phyloP scores from a whole-genome alignment of 2,329 filamentous ascomycete species.

The Cladosporium oxysporum region DNA sequence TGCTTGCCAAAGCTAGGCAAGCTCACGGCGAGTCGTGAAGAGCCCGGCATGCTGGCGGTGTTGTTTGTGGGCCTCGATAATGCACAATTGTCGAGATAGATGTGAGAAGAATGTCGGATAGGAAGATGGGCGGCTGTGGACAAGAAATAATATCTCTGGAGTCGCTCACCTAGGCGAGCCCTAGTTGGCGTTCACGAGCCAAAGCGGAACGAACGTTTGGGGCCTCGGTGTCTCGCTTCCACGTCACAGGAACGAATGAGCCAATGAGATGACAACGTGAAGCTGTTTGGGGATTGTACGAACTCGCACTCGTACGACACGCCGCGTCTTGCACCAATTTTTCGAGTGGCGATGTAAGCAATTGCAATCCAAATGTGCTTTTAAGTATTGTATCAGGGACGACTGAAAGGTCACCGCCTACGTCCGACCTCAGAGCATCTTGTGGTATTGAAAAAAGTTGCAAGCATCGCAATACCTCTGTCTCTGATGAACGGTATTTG shows the following conservation, averaged over 20 bases:
- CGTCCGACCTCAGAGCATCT: not conserved
- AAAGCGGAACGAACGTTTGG: conserved; percentile 3
- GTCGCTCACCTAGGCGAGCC: not conserved
- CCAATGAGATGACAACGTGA: conserved; percentile 3
- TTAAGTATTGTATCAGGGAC: not conserved
- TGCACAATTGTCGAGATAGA: not conserved
- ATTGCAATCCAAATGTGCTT: not conserved
- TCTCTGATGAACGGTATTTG: not conserved
- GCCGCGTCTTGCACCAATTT: not conserved
- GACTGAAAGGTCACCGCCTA: not conserved
- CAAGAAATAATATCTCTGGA: not conserved
- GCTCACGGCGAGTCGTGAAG: conserved; percentile 16
- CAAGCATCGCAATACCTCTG: not conserved
- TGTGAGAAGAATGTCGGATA: not conserved
- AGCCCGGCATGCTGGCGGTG: conserved; percentile 13
- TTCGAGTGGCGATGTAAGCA: not conserved
- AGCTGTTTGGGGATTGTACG: not conserved
- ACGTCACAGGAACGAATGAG: conserved; percentile 3
- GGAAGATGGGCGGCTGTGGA: not conserved
- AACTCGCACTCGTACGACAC: not conserved
- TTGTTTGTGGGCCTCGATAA: not conserved
- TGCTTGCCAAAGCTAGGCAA: conserved; percentile 30
- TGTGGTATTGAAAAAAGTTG: not conserved
- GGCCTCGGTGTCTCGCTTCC: not conserved
- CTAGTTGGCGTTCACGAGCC: not conserved